Conservation (phyloP, 2,329 filamentous ascomycete species). For the Fusarium sp. region DNA sequence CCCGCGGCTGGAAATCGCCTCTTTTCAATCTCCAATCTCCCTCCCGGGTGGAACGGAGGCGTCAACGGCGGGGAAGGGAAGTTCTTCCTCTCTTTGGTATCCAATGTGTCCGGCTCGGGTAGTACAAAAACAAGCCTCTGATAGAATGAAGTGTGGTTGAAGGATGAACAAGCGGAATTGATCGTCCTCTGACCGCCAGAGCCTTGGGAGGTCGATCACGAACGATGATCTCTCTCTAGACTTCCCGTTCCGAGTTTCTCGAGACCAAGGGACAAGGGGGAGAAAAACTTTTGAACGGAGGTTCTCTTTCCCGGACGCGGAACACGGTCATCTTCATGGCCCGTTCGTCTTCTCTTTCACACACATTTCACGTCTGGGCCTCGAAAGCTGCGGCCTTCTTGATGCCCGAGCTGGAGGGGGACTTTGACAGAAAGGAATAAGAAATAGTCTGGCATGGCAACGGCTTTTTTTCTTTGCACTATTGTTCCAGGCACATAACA, state of each 20-base stretch:
- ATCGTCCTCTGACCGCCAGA: constrained; percentile 34
- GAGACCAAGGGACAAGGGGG: constrained; percentile 1
- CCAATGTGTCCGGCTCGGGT: neutral
- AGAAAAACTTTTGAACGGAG: constrained; percentile 10
- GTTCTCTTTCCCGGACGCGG: constrained; percentile 10
- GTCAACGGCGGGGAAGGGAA: neutral
- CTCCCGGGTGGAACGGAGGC: constrained; percentile 27
- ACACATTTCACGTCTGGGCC: constrained; percentile 5
- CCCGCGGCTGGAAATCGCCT: constrained; percentile 10
- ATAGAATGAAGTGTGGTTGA: neutral
- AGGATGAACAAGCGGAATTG: constrained; percentile 21
- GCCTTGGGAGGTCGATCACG: constrained; percentile 24
- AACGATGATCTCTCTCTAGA: constrained; percentile 15
- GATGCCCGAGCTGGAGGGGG: constrained; percentile 30
- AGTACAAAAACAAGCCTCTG: constrained; percentile 12
- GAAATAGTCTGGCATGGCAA: constrained; percentile 5
- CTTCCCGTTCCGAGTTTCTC: neutral
- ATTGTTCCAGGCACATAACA: constrained; percentile 15
- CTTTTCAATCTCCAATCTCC: neutral
- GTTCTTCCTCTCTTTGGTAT: neutral
- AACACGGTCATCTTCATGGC: constrained; percentile 27
- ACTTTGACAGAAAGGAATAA: neutral
- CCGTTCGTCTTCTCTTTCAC: constrained; percentile 3
- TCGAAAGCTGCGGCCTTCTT: constrained; percentile 22
- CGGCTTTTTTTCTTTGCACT: neutral